Evolutionary conservation across 495 filamentous ascomycete genomes (phyloP), one percentile per base, ranked within the genome.

Genomic region (Penicillium coprophilum): DNA sequence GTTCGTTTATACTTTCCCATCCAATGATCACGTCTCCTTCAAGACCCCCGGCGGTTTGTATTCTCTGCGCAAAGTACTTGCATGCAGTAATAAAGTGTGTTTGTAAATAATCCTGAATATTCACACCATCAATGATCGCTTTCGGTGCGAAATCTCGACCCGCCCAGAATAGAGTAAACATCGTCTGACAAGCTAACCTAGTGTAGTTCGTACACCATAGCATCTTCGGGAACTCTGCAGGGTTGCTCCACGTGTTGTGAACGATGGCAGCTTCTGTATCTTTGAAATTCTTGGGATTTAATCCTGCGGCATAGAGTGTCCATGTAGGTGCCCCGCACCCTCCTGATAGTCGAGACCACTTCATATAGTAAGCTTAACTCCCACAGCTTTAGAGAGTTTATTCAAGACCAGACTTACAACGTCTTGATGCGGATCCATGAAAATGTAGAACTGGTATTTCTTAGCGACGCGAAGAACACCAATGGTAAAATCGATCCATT

Each of bases 251-350:
- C 0, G 88, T 93, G 64, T 97, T 98, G 40, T 98, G 94, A 24
- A 98, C 93, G 39, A 96, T 78, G 20, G 95, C 91, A 4, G 92
- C 95, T 70, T 96, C 88, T 12, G 93, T 98, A 20, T 83, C 86
- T 43, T 85, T 84, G 63, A 98, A 97, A 27, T 79, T 82, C 63
- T 82, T 79, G 2, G 95, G 94, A 60, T 98, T 89, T 21, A 98
- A 73, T 9, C 94, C 94, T 45, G 87, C 90, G 2, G 94, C 94
- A 72, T 97, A 97, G 0, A 98, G 70, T 17, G 94, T 98, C 94
- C 94, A 98, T 85, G 96, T 89, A 1, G 94, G 94, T 10, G 94
- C 95, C 27, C 94, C 94, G 20, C 93, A 97, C n/a, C 94, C 94
- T 34, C 94, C 94, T n/a, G 88, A 90, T 50, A 96, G 90, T 48